Evolutionary conservation across 106 monocot genomes (phyloP), one percentile per base, ranked within the genome.

Genomic region (Dendrobium officinale): DNA sequence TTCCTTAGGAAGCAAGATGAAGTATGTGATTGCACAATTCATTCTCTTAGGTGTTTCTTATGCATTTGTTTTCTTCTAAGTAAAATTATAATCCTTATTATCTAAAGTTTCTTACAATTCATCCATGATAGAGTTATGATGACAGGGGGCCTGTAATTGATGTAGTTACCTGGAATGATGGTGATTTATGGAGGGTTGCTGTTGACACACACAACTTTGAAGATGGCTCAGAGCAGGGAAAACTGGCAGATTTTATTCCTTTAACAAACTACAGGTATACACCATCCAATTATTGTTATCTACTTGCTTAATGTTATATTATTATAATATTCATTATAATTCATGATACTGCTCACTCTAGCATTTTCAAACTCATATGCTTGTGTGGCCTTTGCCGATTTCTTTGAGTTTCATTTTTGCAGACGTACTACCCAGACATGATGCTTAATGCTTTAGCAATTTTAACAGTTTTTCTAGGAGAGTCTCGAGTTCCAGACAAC

Each of bases 151-250:
- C 98, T 55, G 64, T 95, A 48, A 93, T 99, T 66, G 95, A 99
- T 86, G 84, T 91, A 67, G 91, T 99, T 86, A 89, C 88, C 61
- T 99, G 98, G 98, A 70, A 99, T 81, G 98, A 99, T 88, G 95
- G 95, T 83, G 86, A 84, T 77, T 86, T 88, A 8, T 99, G 98
- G 98, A 95, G 98, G 78, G 98, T 93, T 77, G 92, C 95, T 80
- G 64, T 99, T 81, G 98, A 99, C 73, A 95, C 98, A 49, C 98
- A 95, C 48, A 82, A 82, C 80, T 75, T 95, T 42, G 98, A 87
- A 77, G 90, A 87, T 82, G 82, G 75, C 31, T 70, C 86, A 70
- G 85, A 90, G 20, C 49, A 84, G 55, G 93, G 95, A 74, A 99
- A 93, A 78, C 78, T 99, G 13, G 91, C 95, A 73, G 87, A 99